phyloP scores from a whole-genome alignment of 2,329 filamentous ascomycete genomes.

The Magnaporthales sp. region DNA sequence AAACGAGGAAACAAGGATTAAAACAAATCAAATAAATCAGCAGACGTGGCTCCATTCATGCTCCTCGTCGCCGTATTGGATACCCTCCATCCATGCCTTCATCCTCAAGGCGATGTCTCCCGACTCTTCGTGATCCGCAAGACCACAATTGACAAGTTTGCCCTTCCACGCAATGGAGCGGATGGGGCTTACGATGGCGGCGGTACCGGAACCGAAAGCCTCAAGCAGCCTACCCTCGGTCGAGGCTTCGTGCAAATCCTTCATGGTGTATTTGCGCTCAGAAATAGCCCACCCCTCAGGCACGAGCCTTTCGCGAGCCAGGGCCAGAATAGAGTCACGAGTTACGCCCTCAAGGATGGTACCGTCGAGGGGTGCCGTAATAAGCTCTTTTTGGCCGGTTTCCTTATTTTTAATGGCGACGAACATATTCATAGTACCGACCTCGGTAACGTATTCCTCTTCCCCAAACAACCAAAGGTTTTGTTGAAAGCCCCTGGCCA shows the following conservation, averaged over 20 bases:
- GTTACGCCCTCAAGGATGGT: slow-evolving; percentile 96
- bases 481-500: slow-evolving; percentile 89
- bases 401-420: slow-evolving; percentile 75
- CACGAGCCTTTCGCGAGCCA: slow-evolving; percentile 74
- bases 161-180: slow-evolving; percentile 85
- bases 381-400: slow-evolving; percentile 81
- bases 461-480: slow-evolving; percentile 97
- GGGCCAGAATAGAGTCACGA: slow-evolving; percentile 77
- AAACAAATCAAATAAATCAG: slow-evolving; percentile 11
- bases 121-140: slow-evolving; percentile 74
- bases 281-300: slow-evolving; percentile 82
- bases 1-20: neutral
- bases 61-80: slow-evolving; percentile 90
- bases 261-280: slow-evolving; percentile 91
- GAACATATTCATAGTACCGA: slow-evolving; percentile 99
- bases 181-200: slow-evolving; percentile 87
- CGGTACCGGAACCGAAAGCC: slow-evolving; percentile 89
- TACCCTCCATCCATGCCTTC: slow-evolving; percentile 94
- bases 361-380: slow-evolving; percentile 93
- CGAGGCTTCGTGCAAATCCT: slow-evolving; percentile 71
- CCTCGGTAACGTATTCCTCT: slow-evolving; percentile 93
- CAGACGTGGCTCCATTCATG: slow-evolving; percentile 77
- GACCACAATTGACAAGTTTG: slow-evolving; percentile 70
- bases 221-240: slow-evolving; percentile 81
- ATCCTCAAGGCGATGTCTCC: slow-evolving; percentile 78